Conservation (phyloP, 345 rosid species). For the Brassica cretica region DNA sequence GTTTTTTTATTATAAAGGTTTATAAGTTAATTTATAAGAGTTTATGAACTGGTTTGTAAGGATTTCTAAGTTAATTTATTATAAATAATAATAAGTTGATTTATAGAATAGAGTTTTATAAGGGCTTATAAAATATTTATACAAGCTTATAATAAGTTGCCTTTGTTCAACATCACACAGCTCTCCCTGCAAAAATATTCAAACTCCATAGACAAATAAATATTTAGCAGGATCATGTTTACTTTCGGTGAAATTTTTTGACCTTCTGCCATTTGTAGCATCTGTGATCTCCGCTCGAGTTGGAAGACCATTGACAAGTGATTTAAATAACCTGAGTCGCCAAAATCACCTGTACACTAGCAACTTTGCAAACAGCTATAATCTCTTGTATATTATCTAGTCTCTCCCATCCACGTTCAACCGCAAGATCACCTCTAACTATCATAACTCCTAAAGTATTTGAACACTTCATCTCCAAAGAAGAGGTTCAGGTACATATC, state of each 20-base stretch:
- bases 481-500: no score
- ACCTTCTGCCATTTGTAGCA: conserved; percentile 62
- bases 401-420: conserved; percentile 79
- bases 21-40: no score
- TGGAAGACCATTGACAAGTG: conserved; percentile 69
- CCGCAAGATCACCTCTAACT: conserved; percentile 36
- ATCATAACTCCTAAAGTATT: no score
- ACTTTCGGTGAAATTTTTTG: background rate
- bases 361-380: conserved; percentile 51
- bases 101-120: no score
- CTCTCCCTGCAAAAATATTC: conserved; percentile 16
- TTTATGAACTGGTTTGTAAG: no score
- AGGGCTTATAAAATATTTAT: no score
- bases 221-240: background rate
- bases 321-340: conserved; percentile 71
- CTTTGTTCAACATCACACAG: no score
- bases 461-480: no score
- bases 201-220: conserved; percentile 4
- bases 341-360: conserved; percentile 61
- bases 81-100: no score
- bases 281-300: conserved; percentile 74
- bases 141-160: no score
- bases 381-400: conserved; percentile 65
- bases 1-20: no score
- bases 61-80: no score